Evolutionary conservation across 352 stramenopile genomes (phyloP).

Genomic region (Phytophthora tentaculata): DNA sequence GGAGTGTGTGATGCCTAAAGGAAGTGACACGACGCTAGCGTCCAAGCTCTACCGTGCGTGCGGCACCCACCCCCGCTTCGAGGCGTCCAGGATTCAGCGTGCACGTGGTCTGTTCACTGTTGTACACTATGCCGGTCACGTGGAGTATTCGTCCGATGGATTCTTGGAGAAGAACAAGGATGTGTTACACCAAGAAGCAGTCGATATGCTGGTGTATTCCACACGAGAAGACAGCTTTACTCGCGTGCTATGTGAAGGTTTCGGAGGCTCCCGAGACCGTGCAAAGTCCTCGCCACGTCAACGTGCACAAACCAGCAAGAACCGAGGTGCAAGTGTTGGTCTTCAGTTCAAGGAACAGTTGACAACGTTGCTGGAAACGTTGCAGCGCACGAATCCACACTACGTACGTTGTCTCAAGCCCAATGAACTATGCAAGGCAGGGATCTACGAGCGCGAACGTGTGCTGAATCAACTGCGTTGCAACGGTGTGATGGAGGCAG

Average conservation of each 20-base stretch:
- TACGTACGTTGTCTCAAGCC: constrained; percentile 93
- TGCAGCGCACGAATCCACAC: constrained; percentile 79
- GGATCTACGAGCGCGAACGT: constrained; percentile 66
- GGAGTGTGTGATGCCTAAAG: constrained; percentile 87
- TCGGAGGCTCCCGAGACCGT: constrained; percentile 42
- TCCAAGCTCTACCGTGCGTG: constrained; percentile 85
- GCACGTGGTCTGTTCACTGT: constrained; percentile 77
- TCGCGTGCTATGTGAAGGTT: constrained; percentile 69
- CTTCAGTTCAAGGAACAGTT: constrained; percentile 90
- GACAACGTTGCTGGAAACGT: constrained; percentile 70
- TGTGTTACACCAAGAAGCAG: constrained; percentile 79
- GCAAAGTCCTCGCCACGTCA: constrained; percentile 65
- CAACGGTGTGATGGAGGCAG: constrained; percentile 86
- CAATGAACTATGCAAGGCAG: constrained; percentile 76
- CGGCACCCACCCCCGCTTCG: constrained; percentile 66
- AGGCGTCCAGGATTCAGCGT: constrained; percentile 79
- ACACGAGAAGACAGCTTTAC: constrained; percentile 79
- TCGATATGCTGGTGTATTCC: constrained; percentile 80
- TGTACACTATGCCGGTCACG: constrained; percentile 82
- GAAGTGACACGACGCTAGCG: constrained; percentile 80
- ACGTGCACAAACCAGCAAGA: constrained; percentile 66
- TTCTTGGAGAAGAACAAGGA: constrained; percentile 92
- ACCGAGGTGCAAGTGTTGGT: constrained; percentile 79
- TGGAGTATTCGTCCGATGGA: constrained; percentile 77
- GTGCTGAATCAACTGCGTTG: constrained; percentile 88